Evolutionary conservation across 2,329 filamentous ascomycete species (phyloP), one percentile per base, ranked within the genome.

Genomic region (Aspergillus versicolor): DNA sequence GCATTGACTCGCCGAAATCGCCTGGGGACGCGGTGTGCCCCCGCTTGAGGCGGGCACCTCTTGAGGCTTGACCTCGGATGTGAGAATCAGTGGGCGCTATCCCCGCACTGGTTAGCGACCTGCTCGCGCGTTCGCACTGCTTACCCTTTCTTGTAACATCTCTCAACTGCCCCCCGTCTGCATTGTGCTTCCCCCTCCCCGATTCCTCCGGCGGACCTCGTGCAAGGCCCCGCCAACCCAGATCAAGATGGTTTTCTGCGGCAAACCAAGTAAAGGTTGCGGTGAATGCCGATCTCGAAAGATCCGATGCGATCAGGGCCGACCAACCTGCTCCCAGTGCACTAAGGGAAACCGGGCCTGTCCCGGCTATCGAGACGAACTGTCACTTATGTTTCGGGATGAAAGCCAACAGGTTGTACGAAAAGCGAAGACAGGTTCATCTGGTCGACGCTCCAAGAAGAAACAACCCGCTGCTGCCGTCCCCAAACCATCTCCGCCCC

Each of bases 381-480:
- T 87, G 34, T 84, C 84, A 32, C 75, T 88, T 56, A 83, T 88
- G 80, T 88, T 88, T 67, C 83, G 85, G 38, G 84, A 88, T 73
- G 84, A 88, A 72, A 87, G 82, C 64, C 82, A 77, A 63, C 83
- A 86, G 64, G 84, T 87, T 45, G 82, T 84, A 24, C 79, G 79
- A 60, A 87, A 84, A 66, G 24, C 81, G 77, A 55, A 49, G 76
- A 80, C 78, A 76, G 56, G 73, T 63, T 65, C 63, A 22, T 71
- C 72, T 22, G 27, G 60, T 58, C 44, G 67, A 67, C 43, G 58
- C 61, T 37, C 59, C 54, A 63, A 64, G 27, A 38, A 53, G 17
- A 38, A 32, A 13, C 27, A 30, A 11, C 27, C 27, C 27, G 27
- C 27, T 30, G 15, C 47, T 19, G 42, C 42, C 4, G 51, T 32